Percentiles rank a stretch among this genome's conserved stretches.
Evolutionary conservation across 306 rosid genomes (phyloP).

Genomic region (Senna tora): DNA sequence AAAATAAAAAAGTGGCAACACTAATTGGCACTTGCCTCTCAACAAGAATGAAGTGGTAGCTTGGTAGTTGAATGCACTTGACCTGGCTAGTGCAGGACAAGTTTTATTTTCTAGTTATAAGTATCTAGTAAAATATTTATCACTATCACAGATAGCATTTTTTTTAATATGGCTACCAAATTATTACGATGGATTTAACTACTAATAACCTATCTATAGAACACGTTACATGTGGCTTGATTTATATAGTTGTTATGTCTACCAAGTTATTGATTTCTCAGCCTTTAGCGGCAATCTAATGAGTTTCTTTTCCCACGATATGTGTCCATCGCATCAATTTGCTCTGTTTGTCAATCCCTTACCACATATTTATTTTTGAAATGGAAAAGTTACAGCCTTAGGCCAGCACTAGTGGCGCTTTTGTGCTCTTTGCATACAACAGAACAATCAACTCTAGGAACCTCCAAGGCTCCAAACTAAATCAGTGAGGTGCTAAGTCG

Average conservation of each 20-base stretch:
- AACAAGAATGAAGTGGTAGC: not conserved
- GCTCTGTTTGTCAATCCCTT: not conserved
- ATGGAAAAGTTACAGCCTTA: not conserved
- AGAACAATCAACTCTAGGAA: not conserved
- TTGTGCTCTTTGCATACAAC: not conserved
- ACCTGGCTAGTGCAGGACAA: not conserved
- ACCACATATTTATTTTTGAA: not conserved
- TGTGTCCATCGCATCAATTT: not conserved
- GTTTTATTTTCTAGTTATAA: not conserved
- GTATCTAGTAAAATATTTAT: not conserved
- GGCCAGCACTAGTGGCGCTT: not conserved
- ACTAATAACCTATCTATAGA: too few relatives aligned
- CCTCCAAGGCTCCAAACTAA: not conserved
- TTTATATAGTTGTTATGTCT: too few relatives aligned
- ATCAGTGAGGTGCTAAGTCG: not conserved
- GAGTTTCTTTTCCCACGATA: not conserved
- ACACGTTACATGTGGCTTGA: too few relatives aligned
- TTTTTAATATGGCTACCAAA: too few relatives aligned
- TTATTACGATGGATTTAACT: too few relatives aligned
- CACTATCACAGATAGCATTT: not conserved
- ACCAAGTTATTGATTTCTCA: not conserved
- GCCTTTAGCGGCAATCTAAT: not conserved
- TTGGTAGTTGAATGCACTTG: not conserved
- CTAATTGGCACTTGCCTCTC: not conserved
- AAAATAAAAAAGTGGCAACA: not conserved